A percentile compares a stretch with the other conserved stretches of the same genome.
These are phyloP conservation scores for Tolypocladium sp. DNA, from an alignment of 2,329 filamentous ascomycete genomes.

Conservation along the genomic window DNA sequence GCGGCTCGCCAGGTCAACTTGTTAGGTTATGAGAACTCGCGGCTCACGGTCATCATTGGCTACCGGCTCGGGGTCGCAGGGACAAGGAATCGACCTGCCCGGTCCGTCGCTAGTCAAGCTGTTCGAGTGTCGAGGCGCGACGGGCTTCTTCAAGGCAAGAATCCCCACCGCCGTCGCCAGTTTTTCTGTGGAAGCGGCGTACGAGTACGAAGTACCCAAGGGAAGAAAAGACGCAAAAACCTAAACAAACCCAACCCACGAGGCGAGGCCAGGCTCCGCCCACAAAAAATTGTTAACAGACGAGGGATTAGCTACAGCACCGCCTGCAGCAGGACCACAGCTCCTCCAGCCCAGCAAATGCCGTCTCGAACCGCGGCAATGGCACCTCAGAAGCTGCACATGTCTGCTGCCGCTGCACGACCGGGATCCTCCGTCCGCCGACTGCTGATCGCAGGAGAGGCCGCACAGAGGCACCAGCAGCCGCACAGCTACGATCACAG, in stretches of 20 bases:
- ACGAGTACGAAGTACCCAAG: too few species aligned
- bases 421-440: neutral
- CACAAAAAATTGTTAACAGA: neutral
- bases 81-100: conserved; percentile 1
- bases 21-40: neutral
- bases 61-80: neutral
- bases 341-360: neutral
- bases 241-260: neutral
- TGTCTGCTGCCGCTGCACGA: conserved; percentile 2
- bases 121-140: neutral
- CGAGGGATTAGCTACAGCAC: neutral
- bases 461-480: neutral
- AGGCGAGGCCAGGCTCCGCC: neutral
- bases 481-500: neutral
- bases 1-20: neutral
- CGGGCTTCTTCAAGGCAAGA: neutral
- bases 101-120: conserved; percentile 2
- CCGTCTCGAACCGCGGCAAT: conserved; percentile 1
- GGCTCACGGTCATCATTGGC: neutral
- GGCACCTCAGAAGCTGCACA: conserved; percentile 1
- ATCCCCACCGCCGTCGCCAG: neutral
- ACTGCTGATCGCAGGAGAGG: neutral
- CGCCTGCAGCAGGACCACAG: neutral
- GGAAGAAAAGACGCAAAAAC: neutral
- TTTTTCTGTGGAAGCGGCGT: neutral